These are phyloP conservation scores for Trypethelium eluteriae DNA, from an alignment of 495 filamentous ascomycete species.

Conservation along the genomic window DNA sequence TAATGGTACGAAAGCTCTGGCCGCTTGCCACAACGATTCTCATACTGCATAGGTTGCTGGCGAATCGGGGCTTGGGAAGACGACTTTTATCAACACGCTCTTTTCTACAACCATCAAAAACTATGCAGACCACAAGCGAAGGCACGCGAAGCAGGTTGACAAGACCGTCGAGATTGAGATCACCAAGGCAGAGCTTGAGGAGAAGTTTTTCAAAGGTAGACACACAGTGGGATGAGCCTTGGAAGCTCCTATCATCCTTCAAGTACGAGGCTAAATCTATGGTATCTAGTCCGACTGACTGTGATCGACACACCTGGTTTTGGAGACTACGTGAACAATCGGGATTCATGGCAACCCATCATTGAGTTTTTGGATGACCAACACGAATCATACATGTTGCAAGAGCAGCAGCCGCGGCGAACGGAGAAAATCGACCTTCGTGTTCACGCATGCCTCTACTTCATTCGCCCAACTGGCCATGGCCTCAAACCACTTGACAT, in stretches of 20 bases:
- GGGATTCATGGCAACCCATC: constrained; percentile 98
- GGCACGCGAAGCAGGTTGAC: constrained; percentile 97
- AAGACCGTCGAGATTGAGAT: constrained; percentile 99
- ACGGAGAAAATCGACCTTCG: constrained; percentile 98
- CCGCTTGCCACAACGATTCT: not conserved
- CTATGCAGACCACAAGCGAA: constrained; percentile 97
- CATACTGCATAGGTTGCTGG: constrained; percentile 72
- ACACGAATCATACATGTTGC: constrained; percentile 99
- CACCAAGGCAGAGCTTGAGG: constrained; percentile 97
- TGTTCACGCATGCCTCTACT: constrained; percentile 97
- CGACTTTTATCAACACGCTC: constrained; percentile 99
- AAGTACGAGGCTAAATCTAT: constrained; percentile 19
- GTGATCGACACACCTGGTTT: constrained; percentile 99
- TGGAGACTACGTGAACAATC: constrained; percentile 99
- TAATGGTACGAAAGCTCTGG: constrained; percentile 70
- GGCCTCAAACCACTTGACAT: constrained; percentile 98
- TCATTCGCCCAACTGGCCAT: constrained; percentile 96
- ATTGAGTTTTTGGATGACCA: constrained; percentile 99
- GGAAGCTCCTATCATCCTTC: constrained; percentile 18
- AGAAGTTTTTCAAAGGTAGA: constrained; percentile 99
- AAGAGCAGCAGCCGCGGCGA: constrained; percentile 97
- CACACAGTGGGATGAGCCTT: not conserved
- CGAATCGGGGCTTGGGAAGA: constrained; percentile 97
- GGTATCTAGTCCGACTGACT: constrained; percentile 76
- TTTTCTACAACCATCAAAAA: constrained; percentile 99